phyloP scores from a whole-genome alignment of 768 basidiomycete genomes.

The Heimioporus sp. region DNA sequence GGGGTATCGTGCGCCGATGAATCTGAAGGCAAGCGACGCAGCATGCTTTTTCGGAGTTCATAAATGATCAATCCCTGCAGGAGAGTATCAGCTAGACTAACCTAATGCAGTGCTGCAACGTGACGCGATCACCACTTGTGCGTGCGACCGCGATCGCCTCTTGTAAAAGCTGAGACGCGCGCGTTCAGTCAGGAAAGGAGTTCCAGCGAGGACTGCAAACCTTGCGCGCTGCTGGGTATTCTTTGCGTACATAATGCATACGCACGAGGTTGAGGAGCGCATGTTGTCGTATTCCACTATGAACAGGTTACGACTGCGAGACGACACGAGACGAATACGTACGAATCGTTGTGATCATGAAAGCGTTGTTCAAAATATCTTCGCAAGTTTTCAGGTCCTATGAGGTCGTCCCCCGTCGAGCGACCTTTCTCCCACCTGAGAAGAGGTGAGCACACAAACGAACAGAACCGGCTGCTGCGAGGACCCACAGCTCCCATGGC shows the following conservation, averaged over 20 bases:
- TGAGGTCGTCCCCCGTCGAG: slow-evolving; percentile 65
- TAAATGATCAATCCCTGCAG: slow-evolving; percentile 12
- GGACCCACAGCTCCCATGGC: slow-evolving; percentile 55
- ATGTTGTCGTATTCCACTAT: slow-evolving; percentile 75
- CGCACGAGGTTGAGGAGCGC: slow-evolving; percentile 75
- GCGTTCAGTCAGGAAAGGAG: slow-evolving; percentile 1
- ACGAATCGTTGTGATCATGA: slow-evolving; percentile 80
- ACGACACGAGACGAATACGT: slow-evolving; percentile 26
- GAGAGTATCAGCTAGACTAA: slow-evolving; percentile 25
- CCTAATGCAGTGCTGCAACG: slow-evolving; percentile 81
- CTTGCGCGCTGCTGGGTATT: slow-evolving; percentile 66
- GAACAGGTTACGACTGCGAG: not conserved
- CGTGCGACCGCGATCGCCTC: slow-evolving; percentile 82
- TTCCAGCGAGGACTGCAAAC: slow-evolving; percentile 32
- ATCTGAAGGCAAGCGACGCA: slow-evolving; percentile 65
- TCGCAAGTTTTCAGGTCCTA: slow-evolving; percentile 69
- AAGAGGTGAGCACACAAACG: not conserved
- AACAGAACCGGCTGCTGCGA: not conserved
- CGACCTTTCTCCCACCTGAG: slow-evolving; percentile 65
- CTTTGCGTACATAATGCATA: slow-evolving; percentile 71
- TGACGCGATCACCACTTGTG: slow-evolving; percentile 65
- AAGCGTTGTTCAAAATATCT: slow-evolving; percentile 86
- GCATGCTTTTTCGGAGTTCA: slow-evolving; percentile 44
- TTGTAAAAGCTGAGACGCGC: slow-evolving; percentile 50
- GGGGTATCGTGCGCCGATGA: slow-evolving; percentile 39